A percentile compares a stretch with the other conserved stretches of the same genome.
phyloP scores from a whole-genome alignment of 208 protist species.

The Trypanosoma brucei region DNA sequence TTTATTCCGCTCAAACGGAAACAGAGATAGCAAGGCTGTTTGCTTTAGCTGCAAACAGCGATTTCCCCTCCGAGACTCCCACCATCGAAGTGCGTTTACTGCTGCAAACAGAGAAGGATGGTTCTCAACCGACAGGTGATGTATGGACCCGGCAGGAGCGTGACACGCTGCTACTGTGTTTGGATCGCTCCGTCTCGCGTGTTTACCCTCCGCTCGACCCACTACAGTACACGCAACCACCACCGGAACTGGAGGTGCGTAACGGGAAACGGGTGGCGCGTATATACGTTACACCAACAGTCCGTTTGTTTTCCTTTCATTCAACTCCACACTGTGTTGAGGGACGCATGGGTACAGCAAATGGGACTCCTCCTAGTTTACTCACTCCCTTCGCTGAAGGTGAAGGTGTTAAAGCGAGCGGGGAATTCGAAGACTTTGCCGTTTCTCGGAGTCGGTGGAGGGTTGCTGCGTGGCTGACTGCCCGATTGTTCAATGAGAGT shows the following conservation, averaged over 20 bases:
- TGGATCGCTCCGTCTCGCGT: constrained; percentile 68
- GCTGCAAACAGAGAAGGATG: not conserved
- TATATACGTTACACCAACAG: constrained; percentile 2
- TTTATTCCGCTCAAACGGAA: constrained; percentile 11
- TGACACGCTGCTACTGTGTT: constrained; percentile 58
- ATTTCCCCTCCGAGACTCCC: not conserved
- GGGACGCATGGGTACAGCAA: constrained; percentile 5
- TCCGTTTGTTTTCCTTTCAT: constrained; percentile 3
- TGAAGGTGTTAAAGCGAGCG: no score
- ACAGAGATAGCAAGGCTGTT: constrained; percentile 9
- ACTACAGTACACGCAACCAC: constrained; percentile 33
- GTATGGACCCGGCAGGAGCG: constrained; percentile 16
- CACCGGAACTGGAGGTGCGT: constrained; percentile 5
- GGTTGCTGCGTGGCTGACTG: constrained; percentile 51
- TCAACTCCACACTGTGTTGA: constrained; percentile 17
- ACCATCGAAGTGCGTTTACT: constrained; percentile 8
- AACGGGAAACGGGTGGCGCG: not conserved
- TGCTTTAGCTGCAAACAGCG: constrained; percentile 16
- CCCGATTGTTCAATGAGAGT: constrained; percentile 70
- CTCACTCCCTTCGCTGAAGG: no score
- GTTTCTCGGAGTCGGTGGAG: constrained; percentile 36
- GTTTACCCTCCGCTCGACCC: constrained; percentile 70
- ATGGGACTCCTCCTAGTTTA: not conserved
- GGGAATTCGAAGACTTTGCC: not conserved
- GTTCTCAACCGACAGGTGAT: not conserved